These are phyloP conservation scores for Entomophthora muscae DNA, from an alignment of 371 early-diverging fungal species.

Conservation along the genomic window DNA sequence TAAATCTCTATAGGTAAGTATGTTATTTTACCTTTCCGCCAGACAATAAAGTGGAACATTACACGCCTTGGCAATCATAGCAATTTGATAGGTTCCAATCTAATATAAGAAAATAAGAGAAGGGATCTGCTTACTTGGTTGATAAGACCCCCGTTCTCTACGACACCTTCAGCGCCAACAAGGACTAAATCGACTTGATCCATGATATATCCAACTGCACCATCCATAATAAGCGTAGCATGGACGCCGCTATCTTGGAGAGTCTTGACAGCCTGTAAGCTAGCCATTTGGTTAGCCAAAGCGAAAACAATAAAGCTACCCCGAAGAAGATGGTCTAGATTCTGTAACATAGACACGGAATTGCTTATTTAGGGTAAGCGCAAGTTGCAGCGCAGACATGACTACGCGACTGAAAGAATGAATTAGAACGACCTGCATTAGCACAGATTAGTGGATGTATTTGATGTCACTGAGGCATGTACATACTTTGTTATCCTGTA, in stretches of 20 bases:
- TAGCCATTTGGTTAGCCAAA: conserved; percentile 14
- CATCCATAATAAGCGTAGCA: conserved; percentile 72
- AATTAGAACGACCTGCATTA: conserved; percentile 49
- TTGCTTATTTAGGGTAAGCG: conserved; percentile 54
- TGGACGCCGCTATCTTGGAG: conserved; percentile 64
- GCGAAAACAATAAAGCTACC: conserved; percentile 24
- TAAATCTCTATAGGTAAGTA: not conserved
- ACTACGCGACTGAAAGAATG: conserved; percentile 93
- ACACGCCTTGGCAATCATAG: conserved; percentile 81
- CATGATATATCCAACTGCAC: conserved; percentile 87
- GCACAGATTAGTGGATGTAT: too few relatives aligned
- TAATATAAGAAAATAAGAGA: conserved; percentile 10
- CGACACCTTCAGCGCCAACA: conserved; percentile 95
- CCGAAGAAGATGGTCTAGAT: conserved; percentile 58
- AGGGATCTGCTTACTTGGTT: conserved; percentile 50
- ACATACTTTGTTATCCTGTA: conserved; percentile 61
- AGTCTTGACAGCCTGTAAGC: conserved; percentile 51
- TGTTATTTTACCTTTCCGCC: conserved; percentile 56
- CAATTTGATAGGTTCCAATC: conserved; percentile 85
- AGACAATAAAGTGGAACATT: conserved; percentile 89
- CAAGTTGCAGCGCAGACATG: conserved; percentile 58
- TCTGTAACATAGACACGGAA: conserved; percentile 81
- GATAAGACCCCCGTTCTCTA: conserved; percentile 92
- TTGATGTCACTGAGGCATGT: too few relatives aligned
- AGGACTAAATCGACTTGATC: conserved; percentile 84